Evolutionary conservation across 768 basidiomycete genomes (phyloP).

Genomic region (Leccinum disarticulatum): DNA sequence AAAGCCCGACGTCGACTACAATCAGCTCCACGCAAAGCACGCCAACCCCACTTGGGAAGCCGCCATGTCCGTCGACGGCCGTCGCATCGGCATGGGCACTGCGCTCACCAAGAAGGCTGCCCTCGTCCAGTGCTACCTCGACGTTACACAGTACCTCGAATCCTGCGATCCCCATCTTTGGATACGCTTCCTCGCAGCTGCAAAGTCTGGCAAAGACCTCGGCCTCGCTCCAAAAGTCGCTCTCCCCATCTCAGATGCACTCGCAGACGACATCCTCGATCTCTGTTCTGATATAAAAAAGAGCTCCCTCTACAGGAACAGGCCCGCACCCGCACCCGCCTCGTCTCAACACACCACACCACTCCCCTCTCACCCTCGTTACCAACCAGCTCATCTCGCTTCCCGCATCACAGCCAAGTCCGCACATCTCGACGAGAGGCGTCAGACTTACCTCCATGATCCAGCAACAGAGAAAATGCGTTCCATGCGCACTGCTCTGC

Average conservation of each 20-base stretch:
- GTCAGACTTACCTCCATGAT: conserved; percentile 59
- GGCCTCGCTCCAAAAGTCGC: conserved; percentile 69
- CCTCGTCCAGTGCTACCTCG: conserved; percentile 73
- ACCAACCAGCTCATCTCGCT: conserved; percentile 32
- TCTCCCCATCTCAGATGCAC: conserved; percentile 59
- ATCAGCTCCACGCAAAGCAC: conserved; percentile 30
- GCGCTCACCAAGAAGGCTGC: conserved; percentile 71
- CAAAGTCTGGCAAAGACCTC: conserved; percentile 64
- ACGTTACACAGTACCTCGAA: conserved; percentile 86
- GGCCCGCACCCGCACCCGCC: conserved; percentile 42
- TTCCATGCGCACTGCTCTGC: conserved; percentile 61
- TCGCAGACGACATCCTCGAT: conserved; percentile 72
- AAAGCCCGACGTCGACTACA: conserved; percentile 67
- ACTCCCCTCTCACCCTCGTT: conserved; percentile 22
- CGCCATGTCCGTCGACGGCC: conserved; percentile 70
- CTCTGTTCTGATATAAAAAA: conserved; percentile 65
- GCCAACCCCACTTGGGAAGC: conserved; percentile 58
- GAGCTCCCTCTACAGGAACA: conserved; percentile 64
- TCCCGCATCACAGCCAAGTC: conserved; percentile 49
- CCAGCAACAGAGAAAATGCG: conserved; percentile 67
- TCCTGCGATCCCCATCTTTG: conserved; percentile 80
- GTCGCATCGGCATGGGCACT: conserved; percentile 79
- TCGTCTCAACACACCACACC: conserved; percentile 12
- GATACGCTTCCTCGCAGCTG: conserved; percentile 62
- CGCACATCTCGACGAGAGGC: conserved; percentile 48